Evolutionary conservation across 345 rosid genomes (phyloP), one percentile per base, ranked within the genome.

Genomic region (Rhodamnia rubescens): DNA sequence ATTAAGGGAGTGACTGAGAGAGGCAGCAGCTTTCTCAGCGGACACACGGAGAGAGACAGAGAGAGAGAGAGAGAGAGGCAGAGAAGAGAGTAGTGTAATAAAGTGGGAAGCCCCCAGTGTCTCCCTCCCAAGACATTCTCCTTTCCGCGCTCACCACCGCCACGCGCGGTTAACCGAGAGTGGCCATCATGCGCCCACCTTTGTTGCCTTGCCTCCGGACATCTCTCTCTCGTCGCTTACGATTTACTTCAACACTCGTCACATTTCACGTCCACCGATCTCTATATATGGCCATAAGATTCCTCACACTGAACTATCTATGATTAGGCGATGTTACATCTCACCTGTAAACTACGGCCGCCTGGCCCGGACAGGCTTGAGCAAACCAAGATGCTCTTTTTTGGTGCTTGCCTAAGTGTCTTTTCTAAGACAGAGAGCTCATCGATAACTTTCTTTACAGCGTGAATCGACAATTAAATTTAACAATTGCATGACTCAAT

Each of bases 131-230:
- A 11, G 84, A 82, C 61, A 82, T 53, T 82, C 84, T 24, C 58
- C n/a, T 42, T 42, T 29, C 84, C 3, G 47, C 47, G 0, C 47
- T 69, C 44, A 5, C 80, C 26, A 2, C 44, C n/a, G 26, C 84
- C 55, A 82, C 84, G 84, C 84, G 84, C 84, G 84, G 54, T 9
- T 18, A 44, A 22, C 26, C 13, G 26, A 29, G 84, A 53, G n/a
- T 82, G 40, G 58, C 58, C 55, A 9, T 0, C 84, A 52, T 32
- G 52, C 57, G 36, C 84, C n/a, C 85, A 4, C 4, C 26, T 15
- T 13, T 69, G n/a, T 2, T 0, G 47, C n/a, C n/a, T 5, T 18
- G 80, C 20, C 16, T 32, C 2, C 22, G 22, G 11, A 4, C 24
- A 64, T 64, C 24, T 10, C 74, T 14, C 74, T 44, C 47, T 47